Conservation (phyloP, 768 basidiomycete genomes). For the Termitomyces sp. region DNA sequence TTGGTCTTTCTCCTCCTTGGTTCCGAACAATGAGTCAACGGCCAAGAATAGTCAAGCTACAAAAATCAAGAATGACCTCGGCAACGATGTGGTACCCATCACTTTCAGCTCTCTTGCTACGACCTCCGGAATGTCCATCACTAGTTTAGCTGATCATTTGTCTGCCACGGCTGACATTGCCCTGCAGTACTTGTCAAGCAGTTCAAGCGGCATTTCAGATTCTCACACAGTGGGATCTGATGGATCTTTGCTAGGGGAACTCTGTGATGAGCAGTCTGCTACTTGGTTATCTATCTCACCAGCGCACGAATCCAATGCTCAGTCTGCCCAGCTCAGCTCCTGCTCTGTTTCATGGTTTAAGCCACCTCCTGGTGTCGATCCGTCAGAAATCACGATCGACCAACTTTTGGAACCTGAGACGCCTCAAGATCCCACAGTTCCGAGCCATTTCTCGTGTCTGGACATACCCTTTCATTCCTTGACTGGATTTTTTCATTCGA, state of each 20-base stretch:
- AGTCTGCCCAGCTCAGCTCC: background rate
- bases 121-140: constrained; percentile 29
- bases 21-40: background rate
- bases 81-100: constrained; percentile 4
- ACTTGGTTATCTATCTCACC: constrained; percentile 5
- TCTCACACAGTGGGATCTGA: background rate
- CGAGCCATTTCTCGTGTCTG: background rate
- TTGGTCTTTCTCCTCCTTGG: constrained; percentile 10
- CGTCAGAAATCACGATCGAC: constrained; percentile 29
- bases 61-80: constrained; percentile 1
- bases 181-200: constrained; percentile 21
- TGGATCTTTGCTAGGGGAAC: constrained; percentile 4
- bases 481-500: background rate
- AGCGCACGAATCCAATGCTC: background rate
- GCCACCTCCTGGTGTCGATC: constrained; percentile 29
- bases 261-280: background rate
- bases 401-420: background rate
- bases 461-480: background rate
- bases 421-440: background rate
- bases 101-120: constrained; percentile 23
- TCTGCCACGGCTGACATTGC: constrained; percentile 31
- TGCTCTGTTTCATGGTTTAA: constrained; percentile 18
- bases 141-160: constrained; percentile 30
- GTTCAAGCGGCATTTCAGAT: background rate
- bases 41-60: background rate